Evolutionary conservation across 805 yeast species (phyloP).

Genomic region (Candida rishiriensis): DNA sequence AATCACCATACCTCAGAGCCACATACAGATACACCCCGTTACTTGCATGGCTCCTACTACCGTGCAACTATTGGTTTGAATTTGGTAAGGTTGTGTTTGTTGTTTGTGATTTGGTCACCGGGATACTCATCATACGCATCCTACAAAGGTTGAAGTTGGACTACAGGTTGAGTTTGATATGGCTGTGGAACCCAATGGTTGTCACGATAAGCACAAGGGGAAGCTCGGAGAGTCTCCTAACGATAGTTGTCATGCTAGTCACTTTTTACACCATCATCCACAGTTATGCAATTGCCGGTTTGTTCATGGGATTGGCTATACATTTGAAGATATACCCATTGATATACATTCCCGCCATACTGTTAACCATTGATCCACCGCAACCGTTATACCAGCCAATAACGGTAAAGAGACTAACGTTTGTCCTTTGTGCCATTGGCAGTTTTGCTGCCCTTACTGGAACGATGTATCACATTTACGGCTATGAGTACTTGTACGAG

Average conservation of each 20-base stretch:
- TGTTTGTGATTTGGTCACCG: slow-evolving; percentile 76
- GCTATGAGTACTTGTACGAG: slow-evolving; percentile 68
- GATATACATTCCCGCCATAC: slow-evolving; percentile 73
- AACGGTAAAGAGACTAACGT: slow-evolving; percentile 38
- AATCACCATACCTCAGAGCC: slow-evolving; percentile 76
- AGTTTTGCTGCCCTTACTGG: slow-evolving; percentile 47
- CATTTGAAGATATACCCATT: slow-evolving; percentile 93
- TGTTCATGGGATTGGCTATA: slow-evolving; percentile 68
- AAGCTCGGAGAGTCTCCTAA: slow-evolving; percentile 83
- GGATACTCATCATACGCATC: slow-evolving; percentile 48
- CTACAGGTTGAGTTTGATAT: slow-evolving; percentile 35
- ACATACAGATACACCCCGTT: slow-evolving; percentile 94
- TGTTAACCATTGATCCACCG: slow-evolving; percentile 33
- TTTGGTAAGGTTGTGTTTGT: slow-evolving; percentile 82
- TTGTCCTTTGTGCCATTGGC: slow-evolving; percentile 35
- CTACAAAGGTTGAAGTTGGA: slow-evolving; percentile 22
- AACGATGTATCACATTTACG: slow-evolving; percentile 66
- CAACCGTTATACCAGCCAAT: slow-evolving; percentile 35
- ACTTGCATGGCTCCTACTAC: slow-evolving; percentile 75
- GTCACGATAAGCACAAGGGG: slow-evolving; percentile 91
- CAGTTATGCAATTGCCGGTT: slow-evolving; percentile 33
- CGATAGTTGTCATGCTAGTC: slow-evolving; percentile 65
- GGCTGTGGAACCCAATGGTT: slow-evolving; percentile 96
- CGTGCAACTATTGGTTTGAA: slow-evolving; percentile 55
- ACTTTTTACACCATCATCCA: slow-evolving; percentile 42